These are phyloP conservation scores for Boletellus sp. DNA, from an alignment of 1,284 basidiomycete species.

Conservation along the genomic window DNA sequence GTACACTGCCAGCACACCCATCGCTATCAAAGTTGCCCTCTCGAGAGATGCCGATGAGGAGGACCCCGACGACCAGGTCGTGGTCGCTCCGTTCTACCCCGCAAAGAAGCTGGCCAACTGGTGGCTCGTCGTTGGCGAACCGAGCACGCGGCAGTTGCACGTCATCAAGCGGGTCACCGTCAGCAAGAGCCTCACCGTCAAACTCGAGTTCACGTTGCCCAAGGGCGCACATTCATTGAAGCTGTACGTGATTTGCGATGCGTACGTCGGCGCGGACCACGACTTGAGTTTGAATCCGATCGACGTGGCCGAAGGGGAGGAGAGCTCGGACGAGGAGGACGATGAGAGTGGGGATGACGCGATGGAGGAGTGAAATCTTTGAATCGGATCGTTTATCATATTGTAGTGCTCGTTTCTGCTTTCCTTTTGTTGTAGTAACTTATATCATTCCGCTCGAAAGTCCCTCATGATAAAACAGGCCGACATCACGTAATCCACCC, in stretches of 20 bases:
- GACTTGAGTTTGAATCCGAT: constrained; percentile 79
- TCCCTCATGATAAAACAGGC: too few relatives aligned
- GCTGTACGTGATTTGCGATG: constrained; percentile 91
- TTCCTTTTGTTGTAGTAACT: too few relatives aligned
- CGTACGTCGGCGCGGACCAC: constrained; percentile 87
- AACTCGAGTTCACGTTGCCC: constrained; percentile 86
- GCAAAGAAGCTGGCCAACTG: constrained; percentile 89
- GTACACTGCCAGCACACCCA: constrained; percentile 81
- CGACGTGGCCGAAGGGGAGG: constrained; percentile 84
- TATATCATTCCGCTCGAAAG: too few relatives aligned
- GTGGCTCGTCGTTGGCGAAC: constrained; percentile 95
- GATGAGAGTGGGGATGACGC: constrained; percentile 50
- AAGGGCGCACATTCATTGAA: constrained; percentile 83
- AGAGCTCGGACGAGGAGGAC: constrained; percentile 72
- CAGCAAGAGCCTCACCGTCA: constrained; percentile 71
- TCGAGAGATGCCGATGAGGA: constrained; percentile 85
- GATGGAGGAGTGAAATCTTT: constrained; percentile 37
- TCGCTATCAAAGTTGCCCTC: constrained; percentile 78
- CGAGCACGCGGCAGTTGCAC: constrained; percentile 68
- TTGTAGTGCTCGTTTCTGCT: not conserved
- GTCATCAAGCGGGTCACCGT: constrained; percentile 96
- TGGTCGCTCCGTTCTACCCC: constrained; percentile 91
- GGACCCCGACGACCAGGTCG: constrained; percentile 75
- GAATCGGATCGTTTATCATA: too few relatives aligned
- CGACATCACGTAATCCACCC: too few relatives aligned